phyloP scores from a whole-genome alignment of 768 basidiomycete species.

The Infundibulicybe gibba region DNA sequence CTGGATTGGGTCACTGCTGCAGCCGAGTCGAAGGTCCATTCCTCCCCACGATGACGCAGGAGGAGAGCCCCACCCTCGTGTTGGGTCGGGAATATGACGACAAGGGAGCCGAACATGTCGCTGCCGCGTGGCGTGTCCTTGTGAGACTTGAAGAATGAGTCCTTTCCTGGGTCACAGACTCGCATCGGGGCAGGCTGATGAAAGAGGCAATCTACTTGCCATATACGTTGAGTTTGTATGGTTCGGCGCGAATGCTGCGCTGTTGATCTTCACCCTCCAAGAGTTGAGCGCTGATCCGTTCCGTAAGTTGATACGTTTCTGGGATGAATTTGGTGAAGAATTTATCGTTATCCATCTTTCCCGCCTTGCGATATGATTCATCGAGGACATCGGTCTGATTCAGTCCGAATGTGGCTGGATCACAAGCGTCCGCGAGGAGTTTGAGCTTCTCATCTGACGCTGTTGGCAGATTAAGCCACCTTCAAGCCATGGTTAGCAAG shows the following conservation, averaged over 20 bases:
- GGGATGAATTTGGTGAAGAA: not conserved
- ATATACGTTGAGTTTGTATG: not conserved
- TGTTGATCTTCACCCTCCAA: not conserved
- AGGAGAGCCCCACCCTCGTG: constrained; percentile 40
- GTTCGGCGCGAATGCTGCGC: not conserved
- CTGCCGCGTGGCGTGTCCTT: constrained; percentile 39
- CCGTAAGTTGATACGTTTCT: not conserved
- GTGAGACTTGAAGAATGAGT: constrained; percentile 41
- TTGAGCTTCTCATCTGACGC: not conserved
- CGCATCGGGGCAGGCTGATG: not conserved
- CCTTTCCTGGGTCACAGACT: too few relatives aligned
- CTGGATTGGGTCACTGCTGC: constrained; percentile 9
- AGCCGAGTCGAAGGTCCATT: constrained; percentile 33
- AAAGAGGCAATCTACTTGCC: not conserved
- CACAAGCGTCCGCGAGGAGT: not conserved
- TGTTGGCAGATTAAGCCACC: not conserved
- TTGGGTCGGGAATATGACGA: constrained; percentile 37
- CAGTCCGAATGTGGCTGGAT: not conserved
- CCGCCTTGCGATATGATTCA: not conserved
- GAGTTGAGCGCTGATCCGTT: not conserved
- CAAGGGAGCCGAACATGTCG: constrained; percentile 46
- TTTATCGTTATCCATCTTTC: not conserved
- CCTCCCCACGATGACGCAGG: constrained; percentile 23
- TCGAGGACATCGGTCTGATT: not conserved
- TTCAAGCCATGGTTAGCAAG: not conserved